A percentile compares a stretch with the other conserved stretches of the same genome.
These are phyloP conservation scores for Phytopythium boreale DNA, from an alignment of 352 stramenopile genomes.

Conservation along the genomic window DNA sequence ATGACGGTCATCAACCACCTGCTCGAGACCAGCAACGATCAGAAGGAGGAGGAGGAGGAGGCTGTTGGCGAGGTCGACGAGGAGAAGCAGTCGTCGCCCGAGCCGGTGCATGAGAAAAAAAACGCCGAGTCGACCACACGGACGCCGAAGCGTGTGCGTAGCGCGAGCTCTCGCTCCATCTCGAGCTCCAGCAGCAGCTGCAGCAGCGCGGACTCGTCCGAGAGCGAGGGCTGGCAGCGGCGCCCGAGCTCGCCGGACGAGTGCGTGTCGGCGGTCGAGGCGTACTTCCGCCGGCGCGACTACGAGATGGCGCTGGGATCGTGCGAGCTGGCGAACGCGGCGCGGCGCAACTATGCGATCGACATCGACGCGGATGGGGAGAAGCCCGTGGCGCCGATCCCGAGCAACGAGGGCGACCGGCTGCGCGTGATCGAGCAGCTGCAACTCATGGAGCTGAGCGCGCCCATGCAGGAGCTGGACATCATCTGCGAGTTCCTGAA, in stretches of 20 bases:
- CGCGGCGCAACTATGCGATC: slow-evolving; percentile 35
- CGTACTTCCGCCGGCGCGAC: slow-evolving; percentile 29
- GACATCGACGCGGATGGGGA: slow-evolving; percentile 16
- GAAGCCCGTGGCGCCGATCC: slow-evolving; percentile 23
- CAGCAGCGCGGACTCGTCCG: not conserved
- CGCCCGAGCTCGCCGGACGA: slow-evolving; percentile 1
- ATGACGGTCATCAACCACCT: slow-evolving; percentile 41
- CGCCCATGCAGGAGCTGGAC: slow-evolving; percentile 38
- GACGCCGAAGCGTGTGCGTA: not conserved
- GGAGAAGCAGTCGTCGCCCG: not conserved
- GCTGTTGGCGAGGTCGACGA: not conserved
- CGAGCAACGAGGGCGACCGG: slow-evolving; percentile 38
- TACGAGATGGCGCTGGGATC: slow-evolving; percentile 12
- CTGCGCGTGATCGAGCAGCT: slow-evolving; percentile 33
- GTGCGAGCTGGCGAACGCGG: slow-evolving; percentile 38
- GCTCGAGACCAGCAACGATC: slow-evolving; percentile 5
- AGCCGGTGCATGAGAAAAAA: not conserved
- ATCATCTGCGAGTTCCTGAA: slow-evolving; percentile 57
- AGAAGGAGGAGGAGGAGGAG: slow-evolving; percentile 11
- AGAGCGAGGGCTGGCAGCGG: slow-evolving; percentile 6
- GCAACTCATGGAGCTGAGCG: slow-evolving; percentile 37
- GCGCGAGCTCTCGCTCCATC: not conserved
- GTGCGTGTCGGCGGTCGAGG: slow-evolving; percentile 32
- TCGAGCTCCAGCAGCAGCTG: not conserved
- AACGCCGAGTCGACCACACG: not conserved